Conservation (phyloP, 2,329 filamentous ascomycete species). For the Allantophomopsis cytisporea region DNA sequence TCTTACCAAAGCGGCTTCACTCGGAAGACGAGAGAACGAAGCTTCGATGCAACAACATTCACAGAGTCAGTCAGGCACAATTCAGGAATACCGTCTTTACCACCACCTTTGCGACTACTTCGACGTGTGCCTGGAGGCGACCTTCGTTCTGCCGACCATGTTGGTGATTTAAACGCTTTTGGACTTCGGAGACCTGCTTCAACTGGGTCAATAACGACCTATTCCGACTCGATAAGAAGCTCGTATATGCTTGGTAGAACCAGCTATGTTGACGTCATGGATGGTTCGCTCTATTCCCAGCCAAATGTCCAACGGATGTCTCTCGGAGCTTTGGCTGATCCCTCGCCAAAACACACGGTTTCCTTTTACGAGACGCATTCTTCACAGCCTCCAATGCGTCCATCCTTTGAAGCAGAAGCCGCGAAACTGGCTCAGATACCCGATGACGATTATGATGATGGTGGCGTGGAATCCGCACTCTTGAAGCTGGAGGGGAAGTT, state of each 20-base stretch:
- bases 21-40: constrained; percentile 36
- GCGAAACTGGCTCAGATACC: constrained; percentile 79
- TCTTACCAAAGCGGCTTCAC: constrained; percentile 45
- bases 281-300: constrained; percentile 23
- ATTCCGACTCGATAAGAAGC: constrained; percentile 44
- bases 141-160: constrained; percentile 52
- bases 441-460: constrained; percentile 65
- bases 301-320: constrained; percentile 35
- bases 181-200: constrained; percentile 39
- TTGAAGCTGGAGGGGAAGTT: constrained; percentile 86
- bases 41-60: constrained; percentile 46
- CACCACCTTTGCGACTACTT: constrained; percentile 46
- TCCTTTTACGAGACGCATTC: constrained; percentile 49
- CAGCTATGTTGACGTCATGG: constrained; percentile 29
- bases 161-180: constrained; percentile 41
- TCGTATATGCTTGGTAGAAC: constrained; percentile 31
- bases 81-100: constrained; percentile 28
- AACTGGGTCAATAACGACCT: constrained; percentile 44
- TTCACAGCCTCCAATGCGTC: constrained; percentile 47
- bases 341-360: constrained; percentile 28
- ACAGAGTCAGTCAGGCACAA: constrained; percentile 37
- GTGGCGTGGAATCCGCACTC: constrained; percentile 84
- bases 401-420: constrained; percentile 81
- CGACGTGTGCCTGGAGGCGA: constrained; percentile 65
- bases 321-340: constrained; percentile 41